Evolutionary conservation across 2,329 filamentous ascomycete genomes (phyloP).

Genomic region (Ceratocystis harringtonii): DNA sequence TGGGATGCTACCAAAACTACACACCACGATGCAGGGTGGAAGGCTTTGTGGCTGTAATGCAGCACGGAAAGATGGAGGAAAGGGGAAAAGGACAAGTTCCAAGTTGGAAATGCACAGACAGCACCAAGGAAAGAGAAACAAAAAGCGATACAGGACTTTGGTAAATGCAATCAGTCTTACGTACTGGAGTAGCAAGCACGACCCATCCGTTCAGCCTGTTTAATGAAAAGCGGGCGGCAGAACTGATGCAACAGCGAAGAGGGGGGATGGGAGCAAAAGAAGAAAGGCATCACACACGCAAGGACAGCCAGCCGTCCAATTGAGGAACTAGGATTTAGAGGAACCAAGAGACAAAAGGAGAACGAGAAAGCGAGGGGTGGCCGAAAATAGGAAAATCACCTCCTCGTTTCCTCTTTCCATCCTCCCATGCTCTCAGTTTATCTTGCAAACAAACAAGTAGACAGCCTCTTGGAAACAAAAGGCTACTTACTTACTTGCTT

Average conservation of each 20-base stretch:
- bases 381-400: background rate
- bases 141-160: background rate
- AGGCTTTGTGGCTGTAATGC: background rate
- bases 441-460: background rate
- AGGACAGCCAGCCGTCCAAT: too few species aligned
- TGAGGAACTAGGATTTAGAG: background rate
- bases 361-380: background rate
- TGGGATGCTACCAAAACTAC: background rate
- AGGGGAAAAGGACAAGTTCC: background rate
- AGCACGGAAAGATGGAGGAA: background rate
- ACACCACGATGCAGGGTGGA: background rate
- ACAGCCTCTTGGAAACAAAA: background rate
- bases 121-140: background rate
- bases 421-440: background rate
- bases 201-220: background rate
- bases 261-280: background rate
- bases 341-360: slow-evolving; percentile 1
- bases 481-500: background rate
- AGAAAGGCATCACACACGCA: background rate
- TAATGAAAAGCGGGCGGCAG: background rate
- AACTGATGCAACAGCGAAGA: background rate
- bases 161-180: background rate
- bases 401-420: background rate
- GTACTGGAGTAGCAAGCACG: background rate
- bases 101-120: background rate